Evolutionary conservation across 2,329 filamentous ascomycete species (phyloP).

Genomic region (Epichloe hybrida): DNA sequence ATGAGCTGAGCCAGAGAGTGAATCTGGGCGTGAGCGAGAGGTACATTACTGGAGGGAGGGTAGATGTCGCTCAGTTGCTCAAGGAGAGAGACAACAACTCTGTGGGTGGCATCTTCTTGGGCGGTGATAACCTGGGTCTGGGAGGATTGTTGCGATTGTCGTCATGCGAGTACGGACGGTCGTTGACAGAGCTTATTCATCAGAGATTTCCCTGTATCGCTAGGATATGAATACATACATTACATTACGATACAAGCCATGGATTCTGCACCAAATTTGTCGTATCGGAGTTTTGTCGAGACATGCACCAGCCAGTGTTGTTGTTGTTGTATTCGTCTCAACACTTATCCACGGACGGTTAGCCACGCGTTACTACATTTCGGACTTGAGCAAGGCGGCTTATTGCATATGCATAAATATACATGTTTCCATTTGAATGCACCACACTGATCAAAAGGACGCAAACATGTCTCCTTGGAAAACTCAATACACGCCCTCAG

Average conservation of each 20-base stretch:
- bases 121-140: conserved; percentile 26
- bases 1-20: conserved; percentile 56
- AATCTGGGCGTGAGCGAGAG: conserved; percentile 80
- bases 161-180: no score
- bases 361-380: no score
- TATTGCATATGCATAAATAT: no score
- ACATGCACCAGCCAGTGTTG: no score
- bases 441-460: neutral
- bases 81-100: conserved; percentile 44
- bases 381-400: no score
- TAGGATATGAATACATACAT: neutral
- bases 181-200: neutral
- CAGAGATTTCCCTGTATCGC: neutral
- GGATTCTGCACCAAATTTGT: no score
- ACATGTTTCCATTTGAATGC: no score
- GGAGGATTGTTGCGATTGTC: conserved; percentile 9
- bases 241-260: no score
- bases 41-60: conserved; percentile 70
- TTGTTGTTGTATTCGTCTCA: no score
- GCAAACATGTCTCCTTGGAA: conserved; percentile 10
- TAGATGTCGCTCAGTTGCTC: conserved; percentile 66
- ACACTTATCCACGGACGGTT: no score
- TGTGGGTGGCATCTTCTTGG: conserved; percentile 20
- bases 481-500: conserved; percentile 14
- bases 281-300: no score